Conservation (phyloP, 2,329 filamentous ascomycete genomes). For the Sclerotinia sclerotiorum region DNA sequence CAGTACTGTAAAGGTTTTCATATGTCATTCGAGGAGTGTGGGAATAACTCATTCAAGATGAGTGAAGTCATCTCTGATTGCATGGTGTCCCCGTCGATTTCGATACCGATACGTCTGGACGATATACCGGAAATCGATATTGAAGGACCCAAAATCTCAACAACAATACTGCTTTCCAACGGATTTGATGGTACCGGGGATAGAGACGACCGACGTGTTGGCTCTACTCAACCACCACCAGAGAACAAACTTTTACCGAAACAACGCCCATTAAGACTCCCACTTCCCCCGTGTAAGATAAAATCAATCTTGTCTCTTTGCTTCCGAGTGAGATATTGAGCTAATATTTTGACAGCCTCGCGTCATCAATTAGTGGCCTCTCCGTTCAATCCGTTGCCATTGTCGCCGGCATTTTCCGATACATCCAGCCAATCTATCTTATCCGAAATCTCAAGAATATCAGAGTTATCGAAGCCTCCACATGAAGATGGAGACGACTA, state of each 20-base stretch:
- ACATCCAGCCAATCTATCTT: background rate
- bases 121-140: background rate
- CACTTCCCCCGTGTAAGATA: background rate
- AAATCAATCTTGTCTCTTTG: background rate
- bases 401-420: background rate
- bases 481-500: conserved; percentile 6
- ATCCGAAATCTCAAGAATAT: conserved; percentile 7
- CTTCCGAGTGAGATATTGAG: background rate
- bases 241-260: background rate
- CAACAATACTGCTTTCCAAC: background rate
- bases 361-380: background rate
- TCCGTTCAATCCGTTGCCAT: background rate
- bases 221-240: background rate
- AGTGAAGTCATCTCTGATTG: background rate
- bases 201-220: background rate
- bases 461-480: conserved; percentile 5
- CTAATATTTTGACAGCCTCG: conserved; percentile 4
- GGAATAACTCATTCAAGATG: conserved; percentile 5
- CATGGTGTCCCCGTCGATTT: background rate
- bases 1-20: background rate
- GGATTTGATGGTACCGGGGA: conserved; percentile 8
- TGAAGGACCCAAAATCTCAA: background rate
- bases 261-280: background rate
- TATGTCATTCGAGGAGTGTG: background rate
- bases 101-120: background rate